Conservation (phyloP, 768 basidiomycete genomes). For the Dendrothele bispora region DNA sequence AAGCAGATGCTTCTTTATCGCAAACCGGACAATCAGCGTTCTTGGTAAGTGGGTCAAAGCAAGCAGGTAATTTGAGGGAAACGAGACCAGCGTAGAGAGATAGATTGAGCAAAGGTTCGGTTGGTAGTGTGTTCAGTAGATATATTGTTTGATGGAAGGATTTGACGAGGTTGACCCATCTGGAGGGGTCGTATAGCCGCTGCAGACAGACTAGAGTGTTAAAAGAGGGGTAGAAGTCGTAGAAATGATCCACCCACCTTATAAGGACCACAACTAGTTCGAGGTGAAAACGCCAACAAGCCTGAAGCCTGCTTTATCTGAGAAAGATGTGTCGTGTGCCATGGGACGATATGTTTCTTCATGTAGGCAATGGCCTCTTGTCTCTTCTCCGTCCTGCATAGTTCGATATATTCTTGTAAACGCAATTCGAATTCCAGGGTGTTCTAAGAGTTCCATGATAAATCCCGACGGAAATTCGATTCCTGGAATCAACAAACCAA, state of each 20-base stretch:
- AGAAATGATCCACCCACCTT: slow-evolving; percentile 47
- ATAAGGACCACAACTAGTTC: slow-evolving; percentile 76
- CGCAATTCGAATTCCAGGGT: slow-evolving; percentile 95
- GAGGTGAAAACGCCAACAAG: slow-evolving; percentile 72
- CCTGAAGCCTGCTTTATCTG: slow-evolving; percentile 80
- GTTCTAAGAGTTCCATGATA: slow-evolving; percentile 62
- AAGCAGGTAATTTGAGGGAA: slow-evolving; percentile 86
- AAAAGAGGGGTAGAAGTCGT: slow-evolving; percentile 1
- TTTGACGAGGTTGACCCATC: slow-evolving; percentile 75
- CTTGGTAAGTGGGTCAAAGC: slow-evolving; percentile 60
- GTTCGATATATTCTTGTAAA: slow-evolving; percentile 94
- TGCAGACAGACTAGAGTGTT: slow-evolving; percentile 27
- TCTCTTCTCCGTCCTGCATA: slow-evolving; percentile 65
- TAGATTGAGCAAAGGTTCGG: slow-evolving; percentile 83
- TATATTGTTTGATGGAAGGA: slow-evolving; percentile 88
- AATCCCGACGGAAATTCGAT: background rate
- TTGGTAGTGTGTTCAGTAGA: slow-evolving; percentile 82
- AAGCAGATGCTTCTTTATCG: slow-evolving; percentile 50
- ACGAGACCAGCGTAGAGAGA: slow-evolving; percentile 91
- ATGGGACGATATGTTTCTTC: slow-evolving; percentile 75
- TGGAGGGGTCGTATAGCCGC: slow-evolving; percentile 79
- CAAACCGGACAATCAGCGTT: slow-evolving; percentile 94
- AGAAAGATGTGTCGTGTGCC: slow-evolving; percentile 77
- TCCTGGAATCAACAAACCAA: slow-evolving; percentile 17
- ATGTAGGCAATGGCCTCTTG: slow-evolving; percentile 83